Percentiles rank a stretch among this genome's conserved stretches.
Conservation (phyloP, 2,329 filamentous ascomycete species). For the Xylaria sp. region DNA sequence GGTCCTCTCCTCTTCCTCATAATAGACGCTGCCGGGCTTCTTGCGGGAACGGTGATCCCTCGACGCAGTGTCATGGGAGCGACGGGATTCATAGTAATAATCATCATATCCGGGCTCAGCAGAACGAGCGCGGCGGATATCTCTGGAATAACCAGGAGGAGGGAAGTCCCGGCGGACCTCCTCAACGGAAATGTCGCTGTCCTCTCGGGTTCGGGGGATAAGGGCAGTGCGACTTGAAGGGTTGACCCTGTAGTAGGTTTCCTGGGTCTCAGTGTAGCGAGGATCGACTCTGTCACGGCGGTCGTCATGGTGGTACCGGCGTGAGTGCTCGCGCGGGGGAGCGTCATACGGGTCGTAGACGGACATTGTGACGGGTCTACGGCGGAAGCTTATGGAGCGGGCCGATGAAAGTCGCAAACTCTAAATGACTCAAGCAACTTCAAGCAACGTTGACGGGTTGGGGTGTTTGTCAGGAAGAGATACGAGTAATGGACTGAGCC, state of each 20-base stretch:
- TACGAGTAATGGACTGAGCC: slow-evolving; percentile 5
- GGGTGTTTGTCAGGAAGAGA: not conserved
- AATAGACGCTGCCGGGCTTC: slow-evolving; percentile 52
- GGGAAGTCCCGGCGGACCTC: slow-evolving; percentile 85
- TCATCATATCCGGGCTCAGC: slow-evolving; percentile 64
- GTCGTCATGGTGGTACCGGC: slow-evolving; percentile 58
- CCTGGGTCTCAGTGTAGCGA: slow-evolving; percentile 57
- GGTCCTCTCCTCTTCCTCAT: slow-evolving; percentile 61
- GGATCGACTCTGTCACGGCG: slow-evolving; percentile 54
- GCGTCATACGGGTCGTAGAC: slow-evolving; percentile 59
- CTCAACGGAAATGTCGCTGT: slow-evolving; percentile 76
- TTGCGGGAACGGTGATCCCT: slow-evolving; percentile 51
- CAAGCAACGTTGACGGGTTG: too few species aligned
- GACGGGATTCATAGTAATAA: slow-evolving; percentile 56
- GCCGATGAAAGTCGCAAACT: slow-evolving; percentile 11
- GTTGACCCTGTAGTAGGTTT: slow-evolving; percentile 50
- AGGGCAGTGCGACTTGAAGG: slow-evolving; percentile 52
- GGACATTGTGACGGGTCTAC: slow-evolving; percentile 40
- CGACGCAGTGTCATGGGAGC: slow-evolving; percentile 26
- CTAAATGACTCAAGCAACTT: slow-evolving; percentile 18
- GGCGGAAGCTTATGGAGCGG: not conserved
- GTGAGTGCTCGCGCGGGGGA: slow-evolving; percentile 48
- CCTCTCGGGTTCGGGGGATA: slow-evolving; percentile 65
- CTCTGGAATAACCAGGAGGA: slow-evolving; percentile 62
- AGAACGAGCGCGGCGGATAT: slow-evolving; percentile 65